phyloP scores from a whole-genome alignment of 305 asterid species.

The Stenogyne calaminthoides region DNA sequence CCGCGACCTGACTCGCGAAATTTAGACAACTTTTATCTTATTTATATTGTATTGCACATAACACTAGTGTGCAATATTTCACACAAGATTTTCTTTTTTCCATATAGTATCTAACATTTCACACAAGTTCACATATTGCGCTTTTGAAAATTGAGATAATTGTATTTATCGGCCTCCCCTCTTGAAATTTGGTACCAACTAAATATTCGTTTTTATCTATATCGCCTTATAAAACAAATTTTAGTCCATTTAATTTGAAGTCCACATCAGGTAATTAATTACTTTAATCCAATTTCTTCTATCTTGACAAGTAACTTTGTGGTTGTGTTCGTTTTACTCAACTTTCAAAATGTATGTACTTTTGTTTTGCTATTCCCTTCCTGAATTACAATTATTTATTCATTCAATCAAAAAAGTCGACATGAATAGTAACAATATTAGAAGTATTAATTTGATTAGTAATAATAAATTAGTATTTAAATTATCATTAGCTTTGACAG shows the following conservation, averaged over 20 bases:
- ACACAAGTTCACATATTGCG: not conserved
- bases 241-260: not conserved
- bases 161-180: not conserved
- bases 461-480: too few species aligned
- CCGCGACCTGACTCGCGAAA: too few species aligned
- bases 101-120: not conserved
- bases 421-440: too few species aligned
- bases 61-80: too few species aligned
- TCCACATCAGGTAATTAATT: not conserved
- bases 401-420: not conserved
- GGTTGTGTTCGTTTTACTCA: not conserved
- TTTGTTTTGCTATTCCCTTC: not conserved
- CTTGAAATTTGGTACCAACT: slow-evolving; percentile 5
- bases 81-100: too few species aligned
- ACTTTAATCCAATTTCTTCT: not conserved
- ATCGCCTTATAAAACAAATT: slow-evolving; percentile 18
- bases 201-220: not conserved
- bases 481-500: not conserved
- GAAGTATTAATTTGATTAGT: not conserved
- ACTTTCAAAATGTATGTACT: not conserved
- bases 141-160: not conserved
- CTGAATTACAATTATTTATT: too few species aligned
- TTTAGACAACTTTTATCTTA: too few species aligned
- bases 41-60: too few species aligned
- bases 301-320: not conserved